phyloP scores from a whole-genome alignment of 2,329 filamentous ascomycete species.

The Sporothrix brasiliensis region DNA sequence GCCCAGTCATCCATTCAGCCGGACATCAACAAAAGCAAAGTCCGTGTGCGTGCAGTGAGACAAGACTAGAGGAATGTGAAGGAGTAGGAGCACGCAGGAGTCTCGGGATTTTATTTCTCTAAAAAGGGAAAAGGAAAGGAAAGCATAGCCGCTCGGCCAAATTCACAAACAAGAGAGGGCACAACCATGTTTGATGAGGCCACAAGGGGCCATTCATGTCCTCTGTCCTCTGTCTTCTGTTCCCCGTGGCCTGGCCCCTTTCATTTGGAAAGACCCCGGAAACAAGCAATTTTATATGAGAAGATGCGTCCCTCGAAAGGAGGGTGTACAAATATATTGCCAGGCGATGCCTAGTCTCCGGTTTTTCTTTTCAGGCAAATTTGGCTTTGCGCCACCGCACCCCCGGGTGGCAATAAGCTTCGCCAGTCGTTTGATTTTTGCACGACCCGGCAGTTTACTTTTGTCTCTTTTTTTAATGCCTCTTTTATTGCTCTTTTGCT shows the following conservation, averaged over 20 bases:
- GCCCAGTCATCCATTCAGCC: background rate
- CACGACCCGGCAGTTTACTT: constrained; percentile 1
- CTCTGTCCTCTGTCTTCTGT: background rate
- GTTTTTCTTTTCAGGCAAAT: constrained; percentile 17
- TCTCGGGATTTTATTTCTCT: background rate
- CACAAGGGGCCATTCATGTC: background rate
- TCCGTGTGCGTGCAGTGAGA: background rate
- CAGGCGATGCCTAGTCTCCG: constrained; percentile 15
- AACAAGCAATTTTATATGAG: background rate
- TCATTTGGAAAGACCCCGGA: background rate
- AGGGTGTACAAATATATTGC: background rate
- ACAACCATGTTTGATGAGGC: background rate
- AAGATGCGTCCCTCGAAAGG: background rate
- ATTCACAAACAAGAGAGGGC: background rate
- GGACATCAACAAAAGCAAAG: constrained; percentile 4
- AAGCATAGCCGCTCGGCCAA: constrained; percentile 16
- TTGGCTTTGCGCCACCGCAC: background rate
- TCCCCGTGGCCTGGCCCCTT: background rate
- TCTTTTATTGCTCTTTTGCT: too few species aligned
- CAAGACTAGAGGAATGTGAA: background rate
- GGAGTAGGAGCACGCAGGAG: background rate
- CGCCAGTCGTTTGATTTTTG: background rate
- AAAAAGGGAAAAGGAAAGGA: background rate
- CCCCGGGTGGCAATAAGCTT: constrained; percentile 14
- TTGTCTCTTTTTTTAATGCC: background rate